A percentile compares a stretch with the other conserved stretches of the same genome.
phyloP scores from a whole-genome alignment of 768 basidiomycete species.

The Saitozyma sp. region DNA sequence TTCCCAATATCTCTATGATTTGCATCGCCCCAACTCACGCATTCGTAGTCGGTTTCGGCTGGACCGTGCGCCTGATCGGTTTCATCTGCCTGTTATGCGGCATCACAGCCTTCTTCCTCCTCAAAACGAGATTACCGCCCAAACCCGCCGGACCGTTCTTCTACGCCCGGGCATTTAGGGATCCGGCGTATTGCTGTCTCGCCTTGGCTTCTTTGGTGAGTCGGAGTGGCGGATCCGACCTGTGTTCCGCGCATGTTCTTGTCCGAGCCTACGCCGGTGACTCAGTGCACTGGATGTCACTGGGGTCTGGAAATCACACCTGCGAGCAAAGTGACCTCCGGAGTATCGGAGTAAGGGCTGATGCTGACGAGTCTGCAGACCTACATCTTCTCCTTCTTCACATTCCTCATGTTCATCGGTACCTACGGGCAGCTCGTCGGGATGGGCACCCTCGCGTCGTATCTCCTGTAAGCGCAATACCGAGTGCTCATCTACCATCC shows the following conservation, averaged over 20 bases:
- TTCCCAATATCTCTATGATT: too few species aligned
- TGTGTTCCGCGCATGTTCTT: too few species aligned
- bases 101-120: constrained; percentile 18
- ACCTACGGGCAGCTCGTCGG: constrained; percentile 23
- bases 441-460: constrained; percentile 21
- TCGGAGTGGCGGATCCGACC: constrained; percentile 2
- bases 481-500: constrained; percentile 13
- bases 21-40: background rate
- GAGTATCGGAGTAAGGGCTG: constrained; percentile 1
- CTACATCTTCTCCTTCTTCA: constrained; percentile 25
- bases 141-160: constrained; percentile 37
- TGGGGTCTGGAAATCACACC: too few species aligned
- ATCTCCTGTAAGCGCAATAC: constrained; percentile 33
- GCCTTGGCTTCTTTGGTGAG: constrained; percentile 18
- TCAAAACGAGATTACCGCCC: constrained; percentile 33
- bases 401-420: constrained; percentile 25
- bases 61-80: constrained; percentile 31
- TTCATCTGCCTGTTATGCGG: constrained; percentile 13
- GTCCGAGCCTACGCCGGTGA: too few species aligned
- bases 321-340: background rate
- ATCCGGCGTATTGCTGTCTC: constrained; percentile 15
- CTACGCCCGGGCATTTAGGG: constrained; percentile 21
- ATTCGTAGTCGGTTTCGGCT: constrained; percentile 31
- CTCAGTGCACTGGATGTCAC: too few species aligned
- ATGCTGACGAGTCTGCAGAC: constrained; percentile 7